Evolutionary conservation across 1,284 basidiomycete species (phyloP), one percentile per base, ranked within the genome.

Genomic region (Ceraceosorus guamensis): DNA sequence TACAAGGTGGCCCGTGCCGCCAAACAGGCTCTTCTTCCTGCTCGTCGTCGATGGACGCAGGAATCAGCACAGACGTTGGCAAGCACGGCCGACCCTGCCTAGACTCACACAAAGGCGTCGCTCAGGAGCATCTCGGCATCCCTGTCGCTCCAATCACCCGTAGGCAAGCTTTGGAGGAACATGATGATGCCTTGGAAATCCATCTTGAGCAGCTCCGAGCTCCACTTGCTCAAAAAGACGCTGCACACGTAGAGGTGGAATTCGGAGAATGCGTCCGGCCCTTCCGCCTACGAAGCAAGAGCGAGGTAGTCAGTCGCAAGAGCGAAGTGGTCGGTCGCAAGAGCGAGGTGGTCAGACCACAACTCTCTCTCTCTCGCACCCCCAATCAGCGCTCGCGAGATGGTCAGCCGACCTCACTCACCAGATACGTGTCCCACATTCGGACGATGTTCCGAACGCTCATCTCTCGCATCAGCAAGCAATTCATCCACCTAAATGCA

Each of bases 101-200:
- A 14, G n/a, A 61, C 71, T 59, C 71, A 76, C 52, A 97, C 89
- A 72, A 95, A 98, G 6, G 95, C 93, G 77, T 97, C 90, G 69
- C 88, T 90, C 46, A 98, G 83, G 14, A 98, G 83, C 78, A 97
- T 83, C 75, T 96, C 91, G 47, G 96, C 87, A 75, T 98, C 91
- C 70, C 91, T 87, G 77, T 98, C 93, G 5, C 84, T 85, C 93
- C 95, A 98, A 52, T 83, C 83, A 70, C 93, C 89, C 2, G 93
- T 98, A 7, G 95, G 93, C 4, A 96, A 82, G 3, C 89, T 89
- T 78, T 98, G 93, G 3, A 98, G 81, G 79, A 96, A 98, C 87
- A 98, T 97, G 77, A 98, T 98, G 77, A 97, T 95, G 51, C 90
- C 91, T 89, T 75, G 73, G 46, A 76, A 76, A 46, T 76, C 74